Evolutionary conservation across 2,329 filamentous ascomycete genomes (phyloP), one percentile per base, ranked within the genome.

Genomic region (Sclerotinia trifoliorum): DNA sequence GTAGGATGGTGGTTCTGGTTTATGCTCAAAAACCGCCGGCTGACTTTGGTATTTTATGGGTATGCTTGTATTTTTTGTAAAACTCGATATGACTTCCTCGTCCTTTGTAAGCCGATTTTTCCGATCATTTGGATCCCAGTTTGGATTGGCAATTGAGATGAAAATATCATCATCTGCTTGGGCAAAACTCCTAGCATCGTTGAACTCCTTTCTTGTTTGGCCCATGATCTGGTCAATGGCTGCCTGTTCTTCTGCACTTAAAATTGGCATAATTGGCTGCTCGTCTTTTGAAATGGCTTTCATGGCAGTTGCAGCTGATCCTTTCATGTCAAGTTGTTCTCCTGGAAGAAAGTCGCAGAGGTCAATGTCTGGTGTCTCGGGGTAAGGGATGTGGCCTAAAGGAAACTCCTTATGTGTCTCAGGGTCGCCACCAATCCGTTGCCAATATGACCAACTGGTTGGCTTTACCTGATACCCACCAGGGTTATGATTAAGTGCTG

Each of bases 331-430:
- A 55, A 65, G 6, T 5, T 26, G 39, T 21, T 67, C 57, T 19
- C 57, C 65, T 48, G 58, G 56, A 19, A 67, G 32, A 32, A 62
- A 63, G 24, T 67, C 65, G 35, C 56, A 55, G 51, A 63, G 65
- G 15, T 52, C 56, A 29, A 63, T 46, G 39, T 62, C 39, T 35
- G 65, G 52, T 24, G 54, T 66, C 6, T 42, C 55, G 4, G 61
- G 32, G 39, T 69, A 70, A 6, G 63, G 46, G n/a, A 65, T 29
- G 32, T 70, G 56, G 42, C 68, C 67, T 17, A 70, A 56, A 19
- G 57, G 52, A 46, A 65, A 57, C 21, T 56, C 19, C 26, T 67
- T 51, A 42, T 69, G 69, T 49, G 56, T 65, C 13, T 44, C 24
- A 1, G 67, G 64, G 48, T 69, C 46, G 10, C 69, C 69, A 8